phyloP scores from a whole-genome alignment of 495 filamentous ascomycete species.

The Tuber indicum region DNA sequence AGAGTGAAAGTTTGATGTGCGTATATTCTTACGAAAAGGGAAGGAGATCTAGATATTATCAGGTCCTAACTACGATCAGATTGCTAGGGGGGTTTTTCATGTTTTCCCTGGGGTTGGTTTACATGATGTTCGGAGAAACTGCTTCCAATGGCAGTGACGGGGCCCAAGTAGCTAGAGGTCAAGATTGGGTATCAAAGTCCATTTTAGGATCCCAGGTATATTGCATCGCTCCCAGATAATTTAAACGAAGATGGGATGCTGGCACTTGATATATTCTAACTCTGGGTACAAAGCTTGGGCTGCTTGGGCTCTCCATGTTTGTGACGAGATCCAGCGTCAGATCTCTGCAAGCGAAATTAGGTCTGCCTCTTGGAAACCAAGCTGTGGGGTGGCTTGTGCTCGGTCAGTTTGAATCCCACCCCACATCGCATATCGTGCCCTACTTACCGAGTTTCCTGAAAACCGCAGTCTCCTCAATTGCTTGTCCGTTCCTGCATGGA shows the following conservation, averaged over 20 bases:
- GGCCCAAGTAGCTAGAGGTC: neutral
- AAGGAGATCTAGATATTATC: neutral
- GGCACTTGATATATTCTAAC: constrained; percentile 14
- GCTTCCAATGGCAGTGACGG: constrained; percentile 46
- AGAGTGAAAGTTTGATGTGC: constrained; percentile 71
- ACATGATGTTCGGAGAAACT: constrained; percentile 72
- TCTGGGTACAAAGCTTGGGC: constrained; percentile 53
- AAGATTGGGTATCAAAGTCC: constrained; percentile 44
- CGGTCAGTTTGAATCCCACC: constrained; percentile 49
- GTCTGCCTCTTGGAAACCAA: constrained; percentile 86
- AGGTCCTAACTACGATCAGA: constrained; percentile 48
- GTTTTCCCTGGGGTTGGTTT: constrained; percentile 67
- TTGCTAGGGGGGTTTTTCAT: constrained; percentile 71
- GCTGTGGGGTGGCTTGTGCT: constrained; percentile 78
- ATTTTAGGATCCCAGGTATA: constrained; percentile 55
- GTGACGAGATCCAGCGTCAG: constrained; percentile 76
- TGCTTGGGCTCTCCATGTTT: constrained; percentile 73
- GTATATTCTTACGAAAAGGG: neutral
- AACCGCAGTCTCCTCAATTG: constrained; percentile 60
- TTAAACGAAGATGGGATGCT: neutral
- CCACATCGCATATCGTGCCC: neutral
- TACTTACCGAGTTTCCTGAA: neutral
- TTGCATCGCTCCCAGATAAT: neutral
- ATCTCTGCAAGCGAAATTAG: constrained; percentile 77
- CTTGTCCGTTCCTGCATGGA: constrained; percentile 73